These are phyloP conservation scores for Penicillium bovifimosum DNA, from an alignment of 495 filamentous ascomycete species.

Conservation along the genomic window DNA sequence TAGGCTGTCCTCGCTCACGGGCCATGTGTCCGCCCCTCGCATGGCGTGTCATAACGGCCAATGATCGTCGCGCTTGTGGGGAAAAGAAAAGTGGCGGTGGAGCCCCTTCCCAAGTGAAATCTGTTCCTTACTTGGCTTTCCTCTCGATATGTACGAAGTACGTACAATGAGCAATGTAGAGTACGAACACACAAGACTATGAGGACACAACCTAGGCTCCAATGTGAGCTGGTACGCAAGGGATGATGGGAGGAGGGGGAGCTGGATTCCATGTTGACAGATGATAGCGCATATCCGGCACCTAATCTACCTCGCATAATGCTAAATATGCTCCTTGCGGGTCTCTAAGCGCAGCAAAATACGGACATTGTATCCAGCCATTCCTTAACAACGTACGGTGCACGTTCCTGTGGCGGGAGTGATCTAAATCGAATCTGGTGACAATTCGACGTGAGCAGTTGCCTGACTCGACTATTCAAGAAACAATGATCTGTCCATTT, in stretches of 20 bases:
- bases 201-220: not conserved
- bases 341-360: not conserved
- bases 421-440: not conserved
- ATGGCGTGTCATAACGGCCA: constrained; percentile 19
- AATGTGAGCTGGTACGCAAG: not conserved
- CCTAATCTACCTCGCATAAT: not conserved
- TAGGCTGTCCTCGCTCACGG: constrained; percentile 14
- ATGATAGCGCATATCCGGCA: no score
- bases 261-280: not conserved
- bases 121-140: constrained; percentile 1
- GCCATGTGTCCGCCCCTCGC: constrained; percentile 26
- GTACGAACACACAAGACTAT: no score
- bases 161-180: not conserved
- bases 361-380: not conserved
- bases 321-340: not conserved
- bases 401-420: not conserved
- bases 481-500: not conserved
- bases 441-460: not conserved
- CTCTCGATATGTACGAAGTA: not conserved
- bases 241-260: not conserved
- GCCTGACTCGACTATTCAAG: not conserved
- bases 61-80: constrained; percentile 13
- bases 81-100: constrained; percentile 13
- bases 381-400: not conserved
- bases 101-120: not conserved